Conservation (phyloP, 1,284 basidiomycete species). For the Cutaneotrichosporon cutaneum region DNA sequence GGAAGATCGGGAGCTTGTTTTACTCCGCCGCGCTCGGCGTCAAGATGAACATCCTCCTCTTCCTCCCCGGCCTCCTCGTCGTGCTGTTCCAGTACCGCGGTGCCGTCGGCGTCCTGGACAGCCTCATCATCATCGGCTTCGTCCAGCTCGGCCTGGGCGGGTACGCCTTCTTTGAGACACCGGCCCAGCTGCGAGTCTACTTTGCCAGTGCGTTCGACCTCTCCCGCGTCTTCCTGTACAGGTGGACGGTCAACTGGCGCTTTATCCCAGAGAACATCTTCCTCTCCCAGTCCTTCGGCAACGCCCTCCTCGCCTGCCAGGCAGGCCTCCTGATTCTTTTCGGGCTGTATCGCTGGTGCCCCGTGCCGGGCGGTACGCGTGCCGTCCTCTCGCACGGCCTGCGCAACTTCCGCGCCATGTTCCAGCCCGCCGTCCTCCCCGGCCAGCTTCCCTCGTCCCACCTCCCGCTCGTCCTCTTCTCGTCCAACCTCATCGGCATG, state of each 20-base stretch:
- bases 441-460: constrained; percentile 45
- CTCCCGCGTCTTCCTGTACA: constrained; percentile 82
- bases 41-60: constrained; percentile 96
- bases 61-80: constrained; percentile 81
- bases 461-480: constrained; percentile 77
- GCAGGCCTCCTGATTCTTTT: constrained; percentile 63
- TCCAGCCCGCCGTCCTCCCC: constrained; percentile 18
- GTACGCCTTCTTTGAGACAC: constrained; percentile 63
- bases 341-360: constrained; percentile 71
- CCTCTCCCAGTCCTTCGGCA: constrained; percentile 65
- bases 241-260: constrained; percentile 99
- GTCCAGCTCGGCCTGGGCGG: constrained; percentile 62
- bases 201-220: constrained; percentile 79
- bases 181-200: constrained; percentile 59
- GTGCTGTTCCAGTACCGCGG: constrained; percentile 74
- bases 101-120: constrained; percentile 59
- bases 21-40: constrained; percentile 69
- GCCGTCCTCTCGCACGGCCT: constrained; percentile 62
- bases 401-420: constrained; percentile 26
- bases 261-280: constrained; percentile 76
- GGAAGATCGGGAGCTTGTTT: constrained; percentile 34
- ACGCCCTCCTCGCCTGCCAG: constrained; percentile 67
- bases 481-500: constrained; percentile 88
- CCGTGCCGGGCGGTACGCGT: constrained; percentile 62
- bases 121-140: constrained; percentile 59